Conservation (phyloP, 2,329 filamentous ascomycete genomes). For the Dryadomyces sulphureus region DNA sequence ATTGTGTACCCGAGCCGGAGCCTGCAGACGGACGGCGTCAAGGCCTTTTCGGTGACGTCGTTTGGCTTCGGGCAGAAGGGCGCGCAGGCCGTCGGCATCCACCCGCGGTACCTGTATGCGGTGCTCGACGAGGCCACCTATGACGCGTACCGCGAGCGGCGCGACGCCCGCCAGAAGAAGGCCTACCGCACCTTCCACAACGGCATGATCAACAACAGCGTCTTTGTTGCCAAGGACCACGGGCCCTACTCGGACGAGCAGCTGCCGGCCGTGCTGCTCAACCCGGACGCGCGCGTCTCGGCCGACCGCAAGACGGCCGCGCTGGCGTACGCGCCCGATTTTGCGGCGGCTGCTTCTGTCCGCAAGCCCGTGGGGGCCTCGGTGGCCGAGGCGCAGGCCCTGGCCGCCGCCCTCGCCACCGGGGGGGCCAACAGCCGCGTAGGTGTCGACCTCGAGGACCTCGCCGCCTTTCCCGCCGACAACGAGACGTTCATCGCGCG, state of each 20-base stretch:
- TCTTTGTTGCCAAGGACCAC: slow-evolving; percentile 91
- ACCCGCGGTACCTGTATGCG: slow-evolving; percentile 90
- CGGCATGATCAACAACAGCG: slow-evolving; percentile 89
- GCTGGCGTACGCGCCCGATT: slow-evolving; percentile 56
- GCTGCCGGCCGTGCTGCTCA: slow-evolving; percentile 78
- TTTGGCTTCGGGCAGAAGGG: slow-evolving; percentile 99
- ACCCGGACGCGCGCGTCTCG: slow-evolving; percentile 77
- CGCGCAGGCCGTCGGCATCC: slow-evolving; percentile 90
- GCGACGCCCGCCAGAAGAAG: slow-evolving; percentile 91
- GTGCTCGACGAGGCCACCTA: slow-evolving; percentile 82
- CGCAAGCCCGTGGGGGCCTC: slow-evolving; percentile 40
- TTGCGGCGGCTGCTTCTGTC: slow-evolving; percentile 21
- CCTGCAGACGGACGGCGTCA: slow-evolving; percentile 95
- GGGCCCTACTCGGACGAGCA: slow-evolving; percentile 82
- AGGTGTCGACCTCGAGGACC: slow-evolving; percentile 86
- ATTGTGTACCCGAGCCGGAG: slow-evolving; percentile 92
- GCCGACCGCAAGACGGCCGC: slow-evolving; percentile 76
- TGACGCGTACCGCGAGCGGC: slow-evolving; percentile 69
- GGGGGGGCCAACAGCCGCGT: slow-evolving; percentile 59
- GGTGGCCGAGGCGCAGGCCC: slow-evolving; percentile 59
- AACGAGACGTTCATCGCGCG: slow-evolving; percentile 90
- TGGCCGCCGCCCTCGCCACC: slow-evolving; percentile 48
- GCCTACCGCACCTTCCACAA: slow-evolving; percentile 98
- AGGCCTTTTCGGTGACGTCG: slow-evolving; percentile 96
- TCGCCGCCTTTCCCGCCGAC: slow-evolving; percentile 75